Conservation (phyloP, 768 basidiomycete species). For the Russula sp. region DNA sequence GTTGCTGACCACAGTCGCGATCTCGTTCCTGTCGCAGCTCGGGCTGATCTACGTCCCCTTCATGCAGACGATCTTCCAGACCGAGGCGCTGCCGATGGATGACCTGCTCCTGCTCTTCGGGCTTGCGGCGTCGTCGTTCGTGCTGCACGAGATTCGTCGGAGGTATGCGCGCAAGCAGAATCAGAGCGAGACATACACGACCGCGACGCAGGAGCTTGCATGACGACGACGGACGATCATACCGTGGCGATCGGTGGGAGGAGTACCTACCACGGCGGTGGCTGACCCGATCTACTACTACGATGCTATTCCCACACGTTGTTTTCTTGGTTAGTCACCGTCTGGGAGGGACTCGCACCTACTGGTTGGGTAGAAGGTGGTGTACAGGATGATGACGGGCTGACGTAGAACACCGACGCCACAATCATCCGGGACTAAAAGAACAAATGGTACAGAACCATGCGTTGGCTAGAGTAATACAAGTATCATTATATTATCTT, state of each 20-base stretch:
- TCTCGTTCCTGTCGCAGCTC: slow-evolving; percentile 81
- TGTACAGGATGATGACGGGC: no score
- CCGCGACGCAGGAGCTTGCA: slow-evolving; percentile 53
- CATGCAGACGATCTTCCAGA: slow-evolving; percentile 92
- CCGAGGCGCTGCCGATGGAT: slow-evolving; percentile 59
- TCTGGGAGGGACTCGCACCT: background rate
- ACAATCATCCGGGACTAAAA: no score
- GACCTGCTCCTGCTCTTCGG: slow-evolving; percentile 68
- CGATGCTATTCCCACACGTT: background rate
- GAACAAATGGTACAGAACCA: no score
- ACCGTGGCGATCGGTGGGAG: no score
- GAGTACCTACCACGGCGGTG: background rate
- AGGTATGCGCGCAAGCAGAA: slow-evolving; percentile 64
- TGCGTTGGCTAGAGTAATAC: no score
- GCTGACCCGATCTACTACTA: background rate
- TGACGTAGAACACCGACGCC: no score
- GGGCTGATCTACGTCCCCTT: slow-evolving; percentile 83
- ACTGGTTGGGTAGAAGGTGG: background rate
- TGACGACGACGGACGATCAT: background rate
- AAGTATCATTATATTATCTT: no score
- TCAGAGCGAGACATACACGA: slow-evolving; percentile 43
- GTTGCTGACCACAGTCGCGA: slow-evolving; percentile 80
- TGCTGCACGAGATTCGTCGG: slow-evolving; percentile 71
- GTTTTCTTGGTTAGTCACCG: background rate
- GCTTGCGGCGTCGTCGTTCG: slow-evolving; percentile 58